Base-by-base conservation (phyloP, 2,329 filamentous ascomycete species). In the Alternaria hordeiaustralica region DNA sequence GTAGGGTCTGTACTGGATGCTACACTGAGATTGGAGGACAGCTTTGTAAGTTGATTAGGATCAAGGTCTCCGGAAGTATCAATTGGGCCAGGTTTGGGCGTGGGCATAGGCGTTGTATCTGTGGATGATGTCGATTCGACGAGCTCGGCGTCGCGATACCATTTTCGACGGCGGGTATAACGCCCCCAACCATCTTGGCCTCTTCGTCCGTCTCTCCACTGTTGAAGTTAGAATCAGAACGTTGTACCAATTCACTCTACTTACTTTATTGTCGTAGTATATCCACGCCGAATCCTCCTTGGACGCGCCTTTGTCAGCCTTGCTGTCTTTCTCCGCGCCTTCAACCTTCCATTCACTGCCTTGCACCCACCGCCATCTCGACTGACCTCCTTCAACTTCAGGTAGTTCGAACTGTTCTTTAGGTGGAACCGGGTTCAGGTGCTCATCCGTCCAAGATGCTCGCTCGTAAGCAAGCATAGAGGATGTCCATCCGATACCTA, bases 231-330 rank as follows among this genome's bases (percentile, higher is more conserved):
- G 69, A 57, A 25, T 60, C 5, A 8, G 15, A n/a, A 53, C 15
- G 13, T 47, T 11, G n/a, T 10, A 43, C 9, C 20, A 41, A 33
- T 2, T 2, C 12, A 33, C 6, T 43, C 0, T 36, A 28, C 58
- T 21, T 82, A 93, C 93, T 89, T 97, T 97, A 78, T 95, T 98
- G 75, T 99, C 96, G 77, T 97, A 99, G 80, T 96, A 99, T 41
- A 97, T 93, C 96, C 96, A 99, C 1, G 94, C 96, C 70, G 90
- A 89, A 4, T 84, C 83, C n/a, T 78, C 79, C 12, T 73, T 75
- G 8, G 76, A 75, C 12, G 64, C 71, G 7, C 70, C 72, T 25
- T 81, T 89, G 12, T 71, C 68, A 9, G 56, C 53, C 44, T 76
- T 78, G 18, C 63, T 64, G 30, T 78, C 75, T 13, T 73, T 66